Evolutionary conservation across 345 rosid species (phyloP).

Genomic region (Eucalyptus globulus): DNA sequence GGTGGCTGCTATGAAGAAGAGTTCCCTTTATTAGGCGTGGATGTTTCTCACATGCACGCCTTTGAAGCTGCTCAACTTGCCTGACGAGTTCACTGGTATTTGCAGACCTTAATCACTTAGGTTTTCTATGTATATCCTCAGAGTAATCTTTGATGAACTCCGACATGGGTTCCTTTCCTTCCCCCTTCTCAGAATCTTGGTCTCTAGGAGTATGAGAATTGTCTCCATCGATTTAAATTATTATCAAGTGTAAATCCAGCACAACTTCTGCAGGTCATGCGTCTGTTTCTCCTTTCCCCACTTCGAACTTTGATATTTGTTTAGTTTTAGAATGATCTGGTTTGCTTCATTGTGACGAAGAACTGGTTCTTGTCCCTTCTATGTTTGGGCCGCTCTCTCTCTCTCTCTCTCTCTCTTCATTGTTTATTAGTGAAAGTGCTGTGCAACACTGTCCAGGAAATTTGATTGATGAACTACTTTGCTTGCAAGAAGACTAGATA

Average conservation of each 20-base stretch:
- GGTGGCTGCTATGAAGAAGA: neutral
- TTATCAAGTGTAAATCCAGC: neutral
- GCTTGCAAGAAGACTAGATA: neutral
- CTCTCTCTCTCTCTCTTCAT: neutral
- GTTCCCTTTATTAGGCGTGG: slow-evolving; percentile 12
- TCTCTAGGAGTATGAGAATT: neutral
- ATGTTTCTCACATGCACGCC: slow-evolving; percentile 17
- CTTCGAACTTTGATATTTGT: neutral
- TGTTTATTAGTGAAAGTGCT: neutral
- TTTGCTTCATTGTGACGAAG: neutral
- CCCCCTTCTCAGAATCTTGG: neutral
- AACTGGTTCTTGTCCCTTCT: neutral
- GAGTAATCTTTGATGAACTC: neutral
- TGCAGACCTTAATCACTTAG: neutral
- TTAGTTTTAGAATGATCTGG: neutral
- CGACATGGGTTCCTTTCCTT: neutral
- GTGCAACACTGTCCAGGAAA: neutral
- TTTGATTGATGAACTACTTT: neutral
- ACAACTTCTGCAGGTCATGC: neutral
- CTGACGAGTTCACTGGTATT: neutral
- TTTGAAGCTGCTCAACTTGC: slow-evolving; percentile 19
- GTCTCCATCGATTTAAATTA: neutral
- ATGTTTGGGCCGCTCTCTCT: neutral
- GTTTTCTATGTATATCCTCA: neutral
- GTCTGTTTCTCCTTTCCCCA: neutral